Evolutionary conservation across 345 rosid genomes (phyloP).

Genomic region (Citrus inodora): DNA sequence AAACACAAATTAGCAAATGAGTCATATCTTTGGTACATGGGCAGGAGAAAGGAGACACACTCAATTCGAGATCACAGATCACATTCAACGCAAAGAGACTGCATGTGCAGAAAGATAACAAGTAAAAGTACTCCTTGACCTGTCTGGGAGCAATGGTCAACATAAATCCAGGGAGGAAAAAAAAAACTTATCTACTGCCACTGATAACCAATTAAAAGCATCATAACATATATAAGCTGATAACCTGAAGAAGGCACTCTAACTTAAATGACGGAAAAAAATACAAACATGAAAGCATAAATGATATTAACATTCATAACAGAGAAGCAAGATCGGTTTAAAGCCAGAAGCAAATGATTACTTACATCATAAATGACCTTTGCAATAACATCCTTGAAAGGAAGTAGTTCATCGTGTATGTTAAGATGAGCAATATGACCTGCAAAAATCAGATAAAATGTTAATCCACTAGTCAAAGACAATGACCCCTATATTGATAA

Average conservation of each 20-base stretch:
- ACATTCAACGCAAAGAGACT: background rate
- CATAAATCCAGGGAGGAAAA: background rate
- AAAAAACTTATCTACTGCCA: background rate
- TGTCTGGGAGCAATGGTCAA: background rate
- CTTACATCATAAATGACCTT: constrained; percentile 89
- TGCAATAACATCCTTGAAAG: constrained; percentile 82
- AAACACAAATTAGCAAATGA: constrained; percentile 3
- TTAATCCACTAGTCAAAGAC: constrained; percentile 14
- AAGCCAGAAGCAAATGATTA: constrained; percentile 20
- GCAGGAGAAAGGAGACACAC: constrained; percentile 2
- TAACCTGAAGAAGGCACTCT: background rate
- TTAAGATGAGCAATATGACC: constrained; percentile 95
- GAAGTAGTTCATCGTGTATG: constrained; percentile 77
- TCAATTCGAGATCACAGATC: background rate
- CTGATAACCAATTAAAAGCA: background rate
- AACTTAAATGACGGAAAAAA: background rate
- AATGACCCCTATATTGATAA: background rate
- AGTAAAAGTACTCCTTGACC: background rate
- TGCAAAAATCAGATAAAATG: constrained; percentile 36
- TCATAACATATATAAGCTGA: background rate
- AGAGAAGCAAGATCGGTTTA: constrained; percentile 5
- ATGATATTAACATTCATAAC: background rate
- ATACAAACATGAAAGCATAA: background rate
- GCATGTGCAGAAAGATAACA: background rate
- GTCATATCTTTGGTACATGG: background rate